Base-by-base conservation (phyloP, 371 early-diverging fungal species). In the Capillidium rhysosporum region DNA sequence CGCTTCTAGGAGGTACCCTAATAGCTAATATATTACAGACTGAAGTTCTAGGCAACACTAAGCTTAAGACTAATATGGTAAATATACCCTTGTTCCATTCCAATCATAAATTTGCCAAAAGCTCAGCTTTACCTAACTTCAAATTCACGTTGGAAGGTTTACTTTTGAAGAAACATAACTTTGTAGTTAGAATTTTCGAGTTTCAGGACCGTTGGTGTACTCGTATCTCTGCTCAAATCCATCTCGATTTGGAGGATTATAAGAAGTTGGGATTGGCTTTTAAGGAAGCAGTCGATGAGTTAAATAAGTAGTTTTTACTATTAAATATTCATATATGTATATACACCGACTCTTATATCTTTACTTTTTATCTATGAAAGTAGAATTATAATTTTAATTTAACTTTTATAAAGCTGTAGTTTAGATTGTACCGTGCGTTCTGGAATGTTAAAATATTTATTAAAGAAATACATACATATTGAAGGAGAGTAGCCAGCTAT, bases 1-100 rank as follows among this genome's bases (percentile, higher is more conserved):
- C 81, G n/a, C 45, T 67, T 2, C 43, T 69, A 46, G 78, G 76
- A n/a, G 83, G 79, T 18, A 55, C 65, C 8, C 25, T 66, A 9
- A 69, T 76, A 34, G 71, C 77, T 1, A 59, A 69, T n/a, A 66
- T 75, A 10, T 59, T 80, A 25, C 70, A 70, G n/a, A 82, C 84
- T 0, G 47, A 66, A n/a, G 59, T 71, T 1, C 52, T 85, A 57
- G 78, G 75, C 0, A 48, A 64, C 10, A 72, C 71, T 20, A 46
- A 62, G 39, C 53, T 61, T 46, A 60, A 65, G 8, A 67, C 59
- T 12, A 57, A 57, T 29, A 81, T 81, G 80, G 73, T 74, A 14
- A 75, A 73, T 56, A 70, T 82, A n/a, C 34, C 34, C 12, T 12
- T 34, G 34, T 34, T 34, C 34, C 12, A 34, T 12, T 4, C 4